Conservation (phyloP, 305 asterid genomes). For the Solanum hybrid region DNA sequence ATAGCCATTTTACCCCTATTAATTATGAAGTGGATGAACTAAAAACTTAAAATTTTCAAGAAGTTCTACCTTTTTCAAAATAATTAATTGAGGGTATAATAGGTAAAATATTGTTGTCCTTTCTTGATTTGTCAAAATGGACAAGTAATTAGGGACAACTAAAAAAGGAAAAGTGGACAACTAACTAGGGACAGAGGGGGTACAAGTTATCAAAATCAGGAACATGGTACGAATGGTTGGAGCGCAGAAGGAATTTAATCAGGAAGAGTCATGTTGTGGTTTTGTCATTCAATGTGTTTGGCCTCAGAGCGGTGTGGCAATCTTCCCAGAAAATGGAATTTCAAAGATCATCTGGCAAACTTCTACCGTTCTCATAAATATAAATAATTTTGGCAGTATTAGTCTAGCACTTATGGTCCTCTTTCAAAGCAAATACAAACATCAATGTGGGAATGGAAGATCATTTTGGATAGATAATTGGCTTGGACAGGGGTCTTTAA, state of each 20-base stretch:
- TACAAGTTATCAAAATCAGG: neutral
- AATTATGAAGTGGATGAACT: neutral
- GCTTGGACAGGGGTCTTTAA: neutral
- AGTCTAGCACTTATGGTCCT: neutral
- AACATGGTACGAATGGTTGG: neutral
- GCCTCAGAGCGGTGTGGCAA: neutral
- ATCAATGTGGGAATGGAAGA: neutral
- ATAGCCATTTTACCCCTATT: neutral
- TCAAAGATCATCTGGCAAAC: neutral
- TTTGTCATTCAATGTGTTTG: neutral
- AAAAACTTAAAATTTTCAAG: neutral
- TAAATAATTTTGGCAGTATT: neutral
- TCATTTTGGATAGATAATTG: neutral
- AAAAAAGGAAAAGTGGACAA: neutral
- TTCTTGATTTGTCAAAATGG: neutral
- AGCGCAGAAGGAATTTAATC: neutral
- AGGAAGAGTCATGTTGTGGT: neutral
- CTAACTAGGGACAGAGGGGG: neutral
- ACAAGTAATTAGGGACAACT: neutral
- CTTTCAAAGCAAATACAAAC: neutral
- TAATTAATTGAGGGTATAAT: neutral
- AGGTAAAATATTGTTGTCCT: neutral
- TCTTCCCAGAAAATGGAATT: neutral
- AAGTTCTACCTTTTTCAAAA: neutral
- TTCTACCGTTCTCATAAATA: neutral